Percentiles rank a stretch among this genome's conserved stretches.
phyloP scores from a whole-genome alignment of 108 stramenopile genomes.

The Pseudonitzschia multistriata region DNA sequence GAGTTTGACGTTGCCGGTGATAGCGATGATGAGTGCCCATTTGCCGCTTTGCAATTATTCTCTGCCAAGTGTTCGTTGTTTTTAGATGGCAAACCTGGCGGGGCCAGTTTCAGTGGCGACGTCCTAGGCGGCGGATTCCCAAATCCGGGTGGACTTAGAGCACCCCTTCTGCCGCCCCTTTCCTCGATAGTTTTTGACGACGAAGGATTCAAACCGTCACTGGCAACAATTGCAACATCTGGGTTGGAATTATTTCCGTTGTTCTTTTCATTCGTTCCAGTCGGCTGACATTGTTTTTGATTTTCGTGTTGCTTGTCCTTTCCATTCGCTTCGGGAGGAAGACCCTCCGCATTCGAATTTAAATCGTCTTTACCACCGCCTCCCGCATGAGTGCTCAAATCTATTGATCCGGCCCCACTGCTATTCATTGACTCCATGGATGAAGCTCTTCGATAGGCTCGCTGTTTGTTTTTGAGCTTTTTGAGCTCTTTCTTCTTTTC shows the following conservation, averaged over 20 bases:
- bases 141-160: background rate
- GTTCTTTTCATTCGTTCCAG: too few species aligned
- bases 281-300: too few species aligned
- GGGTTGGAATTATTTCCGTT: too few species aligned
- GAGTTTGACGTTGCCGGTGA: background rate
- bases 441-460: conserved; percentile 6
- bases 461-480: conserved; percentile 13
- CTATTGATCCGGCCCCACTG: background rate
- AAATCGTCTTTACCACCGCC: background rate
- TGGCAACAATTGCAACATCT: background rate
- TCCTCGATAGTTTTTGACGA: conserved; percentile 1
- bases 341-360: background rate
- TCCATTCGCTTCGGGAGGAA: conserved; percentile 1
- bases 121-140: background rate
- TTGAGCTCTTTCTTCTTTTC: conserved; percentile 65
- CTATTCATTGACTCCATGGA: conserved; percentile 4
- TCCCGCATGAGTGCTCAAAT: background rate
- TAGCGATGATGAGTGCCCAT: background rate
- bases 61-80: conserved; percentile 1
- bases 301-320: background rate
- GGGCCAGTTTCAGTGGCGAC: conserved; percentile 14
- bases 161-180: background rate
- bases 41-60: background rate
- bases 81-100: conserved; percentile 20
- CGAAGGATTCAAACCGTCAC: background rate